Evolutionary conservation across 2,329 filamentous ascomycete species (phyloP), one percentile per base, ranked within the genome.

Genomic region (Aureobasidium mangrovei): DNA sequence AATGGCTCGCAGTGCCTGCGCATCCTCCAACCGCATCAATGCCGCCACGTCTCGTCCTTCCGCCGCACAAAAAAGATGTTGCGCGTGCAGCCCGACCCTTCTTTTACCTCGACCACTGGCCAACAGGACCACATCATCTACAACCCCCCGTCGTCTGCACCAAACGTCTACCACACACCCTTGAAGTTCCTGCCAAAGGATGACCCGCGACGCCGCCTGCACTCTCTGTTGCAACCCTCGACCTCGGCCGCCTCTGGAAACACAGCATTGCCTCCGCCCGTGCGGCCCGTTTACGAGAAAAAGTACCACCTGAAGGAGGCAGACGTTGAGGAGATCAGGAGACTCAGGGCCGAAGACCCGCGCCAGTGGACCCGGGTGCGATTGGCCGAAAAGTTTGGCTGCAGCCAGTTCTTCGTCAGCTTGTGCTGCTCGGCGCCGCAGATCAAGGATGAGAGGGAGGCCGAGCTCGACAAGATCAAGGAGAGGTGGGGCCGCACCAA

Each of bases 81-180:
- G 56, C 66, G 67, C 42, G 67, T 76, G 46, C 72, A 72, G 54
- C 67, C 69, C 60, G 70, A 73, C 57, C 68, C 71, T 35, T 73
- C 72, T 1, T 76, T 74, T 65, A 62, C 60, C 4, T 61, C 62
- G 43, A 60, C 60, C 60, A 57, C 60, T 55, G 59, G 69, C 42
- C 18, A 36, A 10, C 54, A 57, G 48, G 75, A 80, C 56, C 76
- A 79, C 62, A 81, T 83, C 64, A 75, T 85, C 65, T 81, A 81
- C 74, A 85, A 85, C 61, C 83, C 83, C 35, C 83, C 83, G 0
- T 80, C 81, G 5, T 79, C 80, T 29, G 76, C 79, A 5, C 82
- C 83, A 6, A 81, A 75, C 57, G 76, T 81, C 27, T 82, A 81
- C 63, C 79, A 83, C 64, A 86, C 83, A 1, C 83, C 83, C 1